Evolutionary conservation across 805 yeast species (phyloP).

Genomic region (Candida chauliodis): DNA sequence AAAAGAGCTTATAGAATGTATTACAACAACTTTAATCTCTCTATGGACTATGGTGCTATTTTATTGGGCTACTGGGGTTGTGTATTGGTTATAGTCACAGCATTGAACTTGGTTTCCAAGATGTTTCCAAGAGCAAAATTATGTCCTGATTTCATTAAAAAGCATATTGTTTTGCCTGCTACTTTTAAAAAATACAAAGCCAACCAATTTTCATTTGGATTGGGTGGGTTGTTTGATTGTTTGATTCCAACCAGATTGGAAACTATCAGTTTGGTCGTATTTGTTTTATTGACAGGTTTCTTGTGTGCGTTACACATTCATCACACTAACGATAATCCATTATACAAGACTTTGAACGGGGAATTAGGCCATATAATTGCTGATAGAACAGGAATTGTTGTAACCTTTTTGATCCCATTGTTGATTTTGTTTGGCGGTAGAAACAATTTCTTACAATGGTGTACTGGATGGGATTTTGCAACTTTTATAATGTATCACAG

Average conservation of each 20-base stretch:
- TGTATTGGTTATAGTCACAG: constrained; percentile 38
- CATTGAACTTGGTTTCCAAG: constrained; percentile 38
- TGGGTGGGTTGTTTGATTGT: constrained; percentile 17
- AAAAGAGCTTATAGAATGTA: constrained; percentile 22
- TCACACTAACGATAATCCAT: constrained; percentile 22
- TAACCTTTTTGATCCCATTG: constrained; percentile 53
- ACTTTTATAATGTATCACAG: constrained; percentile 60
- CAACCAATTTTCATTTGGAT: constrained; percentile 9
- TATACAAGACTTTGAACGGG: constrained; percentile 14
- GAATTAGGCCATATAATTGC: constrained; percentile 43
- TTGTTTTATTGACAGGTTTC: constrained; percentile 31
- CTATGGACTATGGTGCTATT: constrained; percentile 38
- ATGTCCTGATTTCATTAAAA: constrained; percentile 22
- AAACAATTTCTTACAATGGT: constrained; percentile 59
- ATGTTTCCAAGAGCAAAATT: constrained; percentile 36
- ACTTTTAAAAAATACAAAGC: constrained; percentile 15
- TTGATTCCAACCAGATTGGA: constrained; percentile 55
- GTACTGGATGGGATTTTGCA: constrained; percentile 53
- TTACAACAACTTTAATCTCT: constrained; percentile 33
- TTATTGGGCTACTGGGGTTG: constrained; percentile 48
- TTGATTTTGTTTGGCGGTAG: constrained; percentile 66
- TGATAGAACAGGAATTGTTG: constrained; percentile 53
- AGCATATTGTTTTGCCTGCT: constrained; percentile 27
- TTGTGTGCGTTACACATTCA: constrained; percentile 24
- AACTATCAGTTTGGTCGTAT: constrained; percentile 36